Conservation (phyloP, 2,329 filamentous ascomycete genomes). For the Salinomyces thailandicus region DNA sequence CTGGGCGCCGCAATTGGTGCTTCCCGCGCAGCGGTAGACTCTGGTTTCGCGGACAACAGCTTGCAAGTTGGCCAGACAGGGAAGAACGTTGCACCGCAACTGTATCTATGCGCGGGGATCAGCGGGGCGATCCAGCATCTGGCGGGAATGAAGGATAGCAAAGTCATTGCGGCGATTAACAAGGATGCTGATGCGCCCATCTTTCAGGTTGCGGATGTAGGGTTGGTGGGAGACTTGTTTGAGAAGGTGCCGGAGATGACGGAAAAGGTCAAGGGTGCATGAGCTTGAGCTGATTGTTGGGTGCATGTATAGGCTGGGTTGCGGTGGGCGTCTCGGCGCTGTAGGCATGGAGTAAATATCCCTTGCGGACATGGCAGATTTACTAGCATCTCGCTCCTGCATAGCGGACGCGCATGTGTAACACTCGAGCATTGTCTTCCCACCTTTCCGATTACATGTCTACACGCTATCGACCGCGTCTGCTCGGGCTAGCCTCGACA, state of each 20-base stretch:
- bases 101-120: slow-evolving; percentile 93
- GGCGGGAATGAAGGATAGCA: slow-evolving; percentile 99
- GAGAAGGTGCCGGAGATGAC: slow-evolving; percentile 93
- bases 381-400: too few relatives aligned
- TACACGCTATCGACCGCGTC: too few relatives aligned
- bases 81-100: slow-evolving; percentile 92
- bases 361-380: too few relatives aligned
- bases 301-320: too few relatives aligned
- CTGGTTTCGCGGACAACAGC: slow-evolving; percentile 95
- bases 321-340: too few relatives aligned
- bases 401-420: too few relatives aligned
- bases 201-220: slow-evolving; percentile 95
- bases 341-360: too few relatives aligned
- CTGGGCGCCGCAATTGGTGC: slow-evolving; percentile 93
- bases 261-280: slow-evolving; percentile 65
- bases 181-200: slow-evolving; percentile 96
- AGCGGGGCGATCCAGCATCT: slow-evolving; percentile 96
- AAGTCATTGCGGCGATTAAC: slow-evolving; percentile 98
- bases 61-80: slow-evolving; percentile 96
- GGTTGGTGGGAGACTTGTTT: slow-evolving; percentile 88
- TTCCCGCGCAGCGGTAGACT: slow-evolving; percentile 89
- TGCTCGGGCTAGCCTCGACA: too few relatives aligned
- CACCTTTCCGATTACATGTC: too few relatives aligned
- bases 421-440: too few relatives aligned
- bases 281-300: too few relatives aligned